Conservation (phyloP, 768 basidiomycete species). For the Postia placenta region DNA sequence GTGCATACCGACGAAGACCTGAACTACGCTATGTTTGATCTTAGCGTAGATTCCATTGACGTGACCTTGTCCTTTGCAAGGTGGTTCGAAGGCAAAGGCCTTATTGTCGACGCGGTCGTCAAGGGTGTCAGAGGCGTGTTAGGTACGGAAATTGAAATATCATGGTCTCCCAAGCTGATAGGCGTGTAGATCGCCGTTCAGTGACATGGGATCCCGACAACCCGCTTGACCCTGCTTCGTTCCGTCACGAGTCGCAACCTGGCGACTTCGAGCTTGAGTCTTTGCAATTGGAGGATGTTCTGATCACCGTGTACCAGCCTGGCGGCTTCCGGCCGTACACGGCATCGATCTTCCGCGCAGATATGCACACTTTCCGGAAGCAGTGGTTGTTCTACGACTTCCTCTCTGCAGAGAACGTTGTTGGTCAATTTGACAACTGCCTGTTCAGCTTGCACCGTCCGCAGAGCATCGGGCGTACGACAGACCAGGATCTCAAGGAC, state of each 20-base stretch:
- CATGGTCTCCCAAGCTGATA: too few species aligned
- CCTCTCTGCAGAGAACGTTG: constrained; percentile 83
- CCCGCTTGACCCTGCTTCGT: constrained; percentile 73
- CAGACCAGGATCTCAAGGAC: constrained; percentile 77
- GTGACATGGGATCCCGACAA: constrained; percentile 83
- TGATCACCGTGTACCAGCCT: constrained; percentile 93
- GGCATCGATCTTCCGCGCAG: constrained; percentile 90
- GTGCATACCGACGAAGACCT: constrained; percentile 43
- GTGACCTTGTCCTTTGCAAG: constrained; percentile 86
- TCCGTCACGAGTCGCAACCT: constrained; percentile 63
- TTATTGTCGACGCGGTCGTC: constrained; percentile 85
- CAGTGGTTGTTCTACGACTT: constrained; percentile 97
- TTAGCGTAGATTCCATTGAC: constrained; percentile 92
- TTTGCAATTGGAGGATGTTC: constrained; percentile 85
- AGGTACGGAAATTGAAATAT: too few species aligned
- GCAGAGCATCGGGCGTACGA: constrained; percentile 90
- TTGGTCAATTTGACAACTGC: constrained; percentile 97
- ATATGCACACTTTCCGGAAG: constrained; percentile 77
- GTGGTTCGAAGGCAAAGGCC: constrained; percentile 95
- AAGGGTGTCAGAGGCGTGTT: constrained; percentile 92
- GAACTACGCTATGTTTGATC: constrained; percentile 88
- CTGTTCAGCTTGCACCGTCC: constrained; percentile 94
- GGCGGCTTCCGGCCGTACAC: constrained; percentile 88
- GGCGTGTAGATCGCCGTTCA: constrained; percentile 70
- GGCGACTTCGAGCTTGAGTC: constrained; percentile 93